Percentiles rank a stretch among this genome's conserved stretches.
These are phyloP conservation scores for Wickerhamiella brachini DNA, from an alignment of 805 yeast genomes.

Conservation along the genomic window DNA sequence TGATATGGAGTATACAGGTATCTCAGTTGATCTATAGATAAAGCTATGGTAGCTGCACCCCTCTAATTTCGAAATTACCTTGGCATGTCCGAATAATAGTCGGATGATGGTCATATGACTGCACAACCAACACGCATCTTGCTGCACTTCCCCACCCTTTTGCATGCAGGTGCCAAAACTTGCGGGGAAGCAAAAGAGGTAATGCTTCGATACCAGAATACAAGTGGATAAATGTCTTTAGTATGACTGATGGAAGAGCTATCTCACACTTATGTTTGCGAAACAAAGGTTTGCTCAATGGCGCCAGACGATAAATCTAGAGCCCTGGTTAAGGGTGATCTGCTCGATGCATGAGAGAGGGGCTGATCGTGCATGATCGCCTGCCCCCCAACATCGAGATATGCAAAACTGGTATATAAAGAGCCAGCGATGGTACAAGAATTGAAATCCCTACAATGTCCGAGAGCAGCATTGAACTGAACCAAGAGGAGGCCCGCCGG, in stretches of 20 bases:
- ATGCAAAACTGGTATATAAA: background rate
- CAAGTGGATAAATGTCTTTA: too few species aligned
- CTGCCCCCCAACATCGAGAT: background rate
- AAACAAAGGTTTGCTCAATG: background rate
- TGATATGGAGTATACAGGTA: too few species aligned
- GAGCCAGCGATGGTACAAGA: background rate
- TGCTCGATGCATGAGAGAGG: background rate
- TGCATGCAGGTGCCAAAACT: background rate
- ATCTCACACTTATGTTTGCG: background rate
- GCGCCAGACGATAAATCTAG: background rate
- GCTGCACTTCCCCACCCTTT: slow-evolving; percentile 1
- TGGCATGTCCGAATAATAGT: background rate
- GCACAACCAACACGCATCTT: background rate
- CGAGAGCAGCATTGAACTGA: background rate
- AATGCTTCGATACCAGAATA: too few species aligned
- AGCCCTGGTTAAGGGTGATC: background rate
- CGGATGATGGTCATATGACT: background rate
- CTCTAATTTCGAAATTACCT: background rate
- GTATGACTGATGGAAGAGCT: too few species aligned
- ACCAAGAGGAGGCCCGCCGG: background rate
- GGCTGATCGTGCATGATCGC: background rate
- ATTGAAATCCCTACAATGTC: background rate
- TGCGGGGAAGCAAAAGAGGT: background rate
- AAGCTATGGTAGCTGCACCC: background rate
- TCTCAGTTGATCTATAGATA: too few species aligned